Base-by-base conservation (phyloP, 1,284 basidiomycete genomes). In the Trichosporon coremiiforme region DNA sequence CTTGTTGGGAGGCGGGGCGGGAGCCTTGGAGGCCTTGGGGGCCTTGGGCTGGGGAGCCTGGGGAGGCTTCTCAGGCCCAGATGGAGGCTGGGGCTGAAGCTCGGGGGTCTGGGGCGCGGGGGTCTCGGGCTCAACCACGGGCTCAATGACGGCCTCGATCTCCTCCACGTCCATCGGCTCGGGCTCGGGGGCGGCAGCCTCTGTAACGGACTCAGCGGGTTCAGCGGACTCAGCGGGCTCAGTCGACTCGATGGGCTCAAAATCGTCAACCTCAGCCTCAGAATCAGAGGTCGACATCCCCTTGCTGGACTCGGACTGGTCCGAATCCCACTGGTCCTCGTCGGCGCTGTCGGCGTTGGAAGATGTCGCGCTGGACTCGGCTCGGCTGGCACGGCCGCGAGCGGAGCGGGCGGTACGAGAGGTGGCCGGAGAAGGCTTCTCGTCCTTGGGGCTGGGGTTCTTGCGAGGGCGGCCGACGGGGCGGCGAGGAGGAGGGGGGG, bases 381-480 rank as follows among this genome's bases (percentile, higher is more conserved):
- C 57, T 6, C 57, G 57, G 57, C 17, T 33, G 29, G 31, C 57
- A 9, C 57, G 57, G 1, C 29, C 29, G 5, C 57, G 57, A 17
- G 22, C 53, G 9, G 55, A 31, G 55, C 55, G 55, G 3, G 29
- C 20, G 13, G 31, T 33, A 29, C 57, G 57, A 13, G 57, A 4
- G 5, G 63, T 64, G 1, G 13, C 31, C 1, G 65, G 29, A 5
- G 31, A 20, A 9, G 47, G 17, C 8, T 45, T 63, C 20, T 50
- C 62, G 20, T 63, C 68, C 15, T 66, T 65, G 3, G 57, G 66
- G 22, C 17, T 65, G 7, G 67, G 65, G 60, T 69, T n/a, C 55
- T 68, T 69, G 41, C 66, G 70, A 0, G 72, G 72, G 5, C 72
- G 66, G 2, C 72, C 72, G 10, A 66, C 66, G 8, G 69, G 69